These are phyloP conservation scores for Stylonectria norvegica DNA, from an alignment of 2,329 filamentous ascomycete species.

Conservation along the genomic window DNA sequence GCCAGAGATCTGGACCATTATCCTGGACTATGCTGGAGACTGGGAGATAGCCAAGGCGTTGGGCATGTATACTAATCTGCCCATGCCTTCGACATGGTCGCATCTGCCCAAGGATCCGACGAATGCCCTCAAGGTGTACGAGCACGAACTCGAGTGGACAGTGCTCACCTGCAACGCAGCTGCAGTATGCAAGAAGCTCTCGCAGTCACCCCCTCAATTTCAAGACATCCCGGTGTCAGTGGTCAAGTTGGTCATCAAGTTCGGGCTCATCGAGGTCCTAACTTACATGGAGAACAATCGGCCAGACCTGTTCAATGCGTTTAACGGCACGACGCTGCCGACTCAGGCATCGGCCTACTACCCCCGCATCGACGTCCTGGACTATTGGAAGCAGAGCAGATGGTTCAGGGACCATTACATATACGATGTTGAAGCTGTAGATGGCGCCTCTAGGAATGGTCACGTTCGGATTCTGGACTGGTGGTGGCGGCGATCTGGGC, in stretches of 20 bases:
- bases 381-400: conserved; percentile 85
- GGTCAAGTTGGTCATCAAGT: conserved; percentile 87
- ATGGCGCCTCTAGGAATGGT: conserved; percentile 81
- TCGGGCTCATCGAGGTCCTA: conserved; percentile 76
- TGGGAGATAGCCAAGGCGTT: conserved; percentile 87
- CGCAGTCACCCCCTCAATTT: conserved; percentile 66
- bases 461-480: conserved; percentile 84
- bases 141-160: conserved; percentile 79
- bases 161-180: conserved; percentile 69
- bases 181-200: conserved; percentile 71
- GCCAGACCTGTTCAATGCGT: conserved; percentile 76
- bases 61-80: conserved; percentile 74
- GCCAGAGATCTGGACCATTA: conserved; percentile 83
- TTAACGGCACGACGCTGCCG: conserved; percentile 79
- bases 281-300: conserved; percentile 61
- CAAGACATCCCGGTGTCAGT: conserved; percentile 72
- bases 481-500: conserved; percentile 78
- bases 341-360: conserved; percentile 87
- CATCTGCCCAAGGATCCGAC: conserved; percentile 55
- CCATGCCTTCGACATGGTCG: conserved; percentile 68
- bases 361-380: conserved; percentile 76
- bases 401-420: conserved; percentile 77
- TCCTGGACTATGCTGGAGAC: conserved; percentile 79
- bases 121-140: conserved; percentile 67
- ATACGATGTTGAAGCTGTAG: conserved; percentile 79